Conservation (phyloP, 2,329 filamentous ascomycete species). For the Neodidymelliopsis sp. region DNA sequence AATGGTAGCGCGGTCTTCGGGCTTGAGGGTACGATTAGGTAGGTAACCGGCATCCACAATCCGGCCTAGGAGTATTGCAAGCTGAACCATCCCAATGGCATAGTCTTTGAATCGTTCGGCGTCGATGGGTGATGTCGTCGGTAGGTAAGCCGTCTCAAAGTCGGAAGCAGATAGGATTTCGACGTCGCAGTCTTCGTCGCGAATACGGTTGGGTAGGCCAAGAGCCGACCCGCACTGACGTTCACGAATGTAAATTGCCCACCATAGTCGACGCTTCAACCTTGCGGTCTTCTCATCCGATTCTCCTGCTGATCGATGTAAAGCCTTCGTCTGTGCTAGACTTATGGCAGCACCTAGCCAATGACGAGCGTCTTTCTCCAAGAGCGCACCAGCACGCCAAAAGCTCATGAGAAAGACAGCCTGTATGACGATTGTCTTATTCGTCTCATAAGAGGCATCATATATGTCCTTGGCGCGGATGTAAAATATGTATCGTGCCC, state of each 20-base stretch:
- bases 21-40: conserved; percentile 29
- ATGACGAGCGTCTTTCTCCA: conserved; percentile 48
- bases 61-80: conserved; percentile 49
- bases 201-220: conserved; percentile 57
- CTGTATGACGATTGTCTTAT: conserved; percentile 60
- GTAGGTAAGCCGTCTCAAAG: conserved; percentile 45
- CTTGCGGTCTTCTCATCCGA: conserved; percentile 40
- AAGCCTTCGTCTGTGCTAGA: conserved; percentile 59
- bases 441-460: conserved; percentile 61
- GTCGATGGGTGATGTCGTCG: conserved; percentile 36
- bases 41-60: conserved; percentile 50
- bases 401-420: conserved; percentile 64
- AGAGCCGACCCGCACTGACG: conserved; percentile 57
- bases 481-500: conserved; percentile 61
- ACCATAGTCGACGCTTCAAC: conserved; percentile 61
- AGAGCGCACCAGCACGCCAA: conserved; percentile 59
- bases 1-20: conserved; percentile 28
- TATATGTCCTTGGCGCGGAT: conserved; percentile 60
- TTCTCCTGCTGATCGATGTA: conserved; percentile 49
- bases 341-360: conserved; percentile 58
- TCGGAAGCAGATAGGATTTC: conserved; percentile 49
- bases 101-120: conserved; percentile 46
- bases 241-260: conserved; percentile 62
- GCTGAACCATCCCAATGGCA: conserved; percentile 48
- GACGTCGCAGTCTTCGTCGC: conserved; percentile 60